phyloP scores from a whole-genome alignment of 148 eudicot species.

The Rhododendron williamsianum region DNA sequence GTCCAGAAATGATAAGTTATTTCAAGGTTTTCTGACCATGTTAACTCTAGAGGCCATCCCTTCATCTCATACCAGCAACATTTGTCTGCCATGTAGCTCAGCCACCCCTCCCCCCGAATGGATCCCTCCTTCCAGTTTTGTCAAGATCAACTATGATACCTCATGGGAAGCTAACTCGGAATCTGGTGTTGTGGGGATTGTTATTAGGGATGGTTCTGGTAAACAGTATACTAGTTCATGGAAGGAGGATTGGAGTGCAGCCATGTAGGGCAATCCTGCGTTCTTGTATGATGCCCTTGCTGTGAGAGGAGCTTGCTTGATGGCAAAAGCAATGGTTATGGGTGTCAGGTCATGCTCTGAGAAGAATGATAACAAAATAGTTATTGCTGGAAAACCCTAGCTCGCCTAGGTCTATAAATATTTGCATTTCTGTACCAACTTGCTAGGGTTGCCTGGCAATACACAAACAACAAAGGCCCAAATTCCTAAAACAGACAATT shows the following conservation, averaged over 20 bases:
- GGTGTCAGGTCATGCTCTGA: no score
- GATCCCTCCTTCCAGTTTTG: neutral
- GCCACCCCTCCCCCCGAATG: neutral
- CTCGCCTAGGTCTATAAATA: no score
- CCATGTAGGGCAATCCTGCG: no score
- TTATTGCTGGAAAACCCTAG: no score
- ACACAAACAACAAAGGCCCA: neutral
- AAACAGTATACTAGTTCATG: neutral
- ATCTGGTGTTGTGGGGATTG: neutral
- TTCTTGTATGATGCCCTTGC: no score
- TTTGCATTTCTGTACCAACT: neutral
- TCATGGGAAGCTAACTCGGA: neutral
- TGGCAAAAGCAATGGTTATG: no score
- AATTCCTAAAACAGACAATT: neutral
- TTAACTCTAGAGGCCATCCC: no score
- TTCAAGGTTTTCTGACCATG: neutral
- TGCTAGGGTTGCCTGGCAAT: neutral
- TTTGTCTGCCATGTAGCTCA: neutral
- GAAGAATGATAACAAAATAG: no score
- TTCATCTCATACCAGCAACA: neutral
- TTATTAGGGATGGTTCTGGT: neutral
- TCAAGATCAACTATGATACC: neutral
- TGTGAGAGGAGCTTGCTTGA: no score
- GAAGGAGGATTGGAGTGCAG: neutral
- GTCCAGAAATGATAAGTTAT: neutral